Conservation (phyloP, 2,329 filamentous ascomycete genomes). For the Emergomyces orientalis region DNA sequence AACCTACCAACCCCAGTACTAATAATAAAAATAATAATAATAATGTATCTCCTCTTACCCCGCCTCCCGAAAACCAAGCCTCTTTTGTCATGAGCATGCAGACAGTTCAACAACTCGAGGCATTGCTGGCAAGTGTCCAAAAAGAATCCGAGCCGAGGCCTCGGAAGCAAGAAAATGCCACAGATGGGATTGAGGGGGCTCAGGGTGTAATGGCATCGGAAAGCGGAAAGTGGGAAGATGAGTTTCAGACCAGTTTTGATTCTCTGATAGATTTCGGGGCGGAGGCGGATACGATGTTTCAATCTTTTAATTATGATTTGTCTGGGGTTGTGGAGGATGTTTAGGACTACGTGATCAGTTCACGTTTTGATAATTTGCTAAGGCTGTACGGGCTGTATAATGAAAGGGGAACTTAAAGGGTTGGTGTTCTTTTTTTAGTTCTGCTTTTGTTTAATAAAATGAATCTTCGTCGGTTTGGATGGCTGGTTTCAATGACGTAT, state of each 20-base stretch:
- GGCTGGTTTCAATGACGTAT: not conserved
- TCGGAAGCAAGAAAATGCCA: not conserved
- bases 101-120: constrained; percentile 11
- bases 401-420: not conserved
- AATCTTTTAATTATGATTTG: constrained; percentile 2
- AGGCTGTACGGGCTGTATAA: not conserved
- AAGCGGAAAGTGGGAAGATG: not conserved
- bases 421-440: not conserved
- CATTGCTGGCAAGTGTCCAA: constrained; percentile 5
- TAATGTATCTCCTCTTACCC: constrained; percentile 5
- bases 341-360: not conserved
- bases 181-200: not conserved
- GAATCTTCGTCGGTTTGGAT: not conserved
- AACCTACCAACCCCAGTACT: not conserved
- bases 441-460: not conserved
- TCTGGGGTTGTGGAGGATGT: not conserved
- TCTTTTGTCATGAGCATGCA: not conserved
- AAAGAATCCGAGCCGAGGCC: not conserved
- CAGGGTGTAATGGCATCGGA: not conserved
- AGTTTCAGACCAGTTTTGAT: constrained; percentile 10
- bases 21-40: not conserved
- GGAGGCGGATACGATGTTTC: constrained; percentile 7
- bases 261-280: constrained; percentile 11
- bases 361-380: not conserved
- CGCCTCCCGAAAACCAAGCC: constrained; percentile 8